Percentiles rank a stretch among this genome's conserved stretches.
Evolutionary conservation across 164 flowering plant genomes (phyloP).

Genomic region (Nymphaea thermarum): DNA sequence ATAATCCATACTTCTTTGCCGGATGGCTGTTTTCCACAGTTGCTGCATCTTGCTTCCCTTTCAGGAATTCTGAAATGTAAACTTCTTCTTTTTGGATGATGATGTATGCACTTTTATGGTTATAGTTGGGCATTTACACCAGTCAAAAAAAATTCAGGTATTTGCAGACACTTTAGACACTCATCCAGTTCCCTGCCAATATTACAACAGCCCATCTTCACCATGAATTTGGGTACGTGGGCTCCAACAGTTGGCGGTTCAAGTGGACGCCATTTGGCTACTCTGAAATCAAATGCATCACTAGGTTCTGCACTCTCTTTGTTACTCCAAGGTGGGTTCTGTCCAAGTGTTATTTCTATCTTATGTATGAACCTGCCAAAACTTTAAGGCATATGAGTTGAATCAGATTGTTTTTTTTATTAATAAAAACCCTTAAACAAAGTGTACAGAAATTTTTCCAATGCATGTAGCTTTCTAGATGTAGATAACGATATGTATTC

Average conservation of each 20-base stretch:
- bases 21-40: conserved; percentile 76
- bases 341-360: too few species aligned
- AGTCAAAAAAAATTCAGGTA: conserved; percentile 27
- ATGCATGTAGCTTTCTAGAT: too few species aligned
- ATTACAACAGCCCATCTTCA: conserved; percentile 39
- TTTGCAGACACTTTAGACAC: conserved; percentile 70
- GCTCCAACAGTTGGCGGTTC: conserved; percentile 75
- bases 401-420: too few species aligned
- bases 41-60: conserved; percentile 82
- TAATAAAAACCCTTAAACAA: too few species aligned
- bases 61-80: conserved; percentile 86
- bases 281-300: conserved; percentile 67
- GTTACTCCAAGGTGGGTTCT: conserved; percentile 53
- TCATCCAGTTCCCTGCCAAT: conserved; percentile 39
- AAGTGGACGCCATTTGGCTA: conserved; percentile 52
- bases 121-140: neutral
- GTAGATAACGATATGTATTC: too few species aligned
- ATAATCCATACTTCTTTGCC: conserved; percentile 52
- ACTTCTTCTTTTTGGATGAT: conserved; percentile 7
- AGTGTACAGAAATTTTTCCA: too few species aligned
- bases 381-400: too few species aligned
- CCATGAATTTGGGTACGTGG: conserved; percentile 82
- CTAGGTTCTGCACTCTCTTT: conserved; percentile 65
- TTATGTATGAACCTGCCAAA: too few species aligned
- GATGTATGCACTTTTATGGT: neutral